Evolutionary conservation across 2,329 filamentous ascomycete species (phyloP).

Genomic region (Pseudocercospora musae): DNA sequence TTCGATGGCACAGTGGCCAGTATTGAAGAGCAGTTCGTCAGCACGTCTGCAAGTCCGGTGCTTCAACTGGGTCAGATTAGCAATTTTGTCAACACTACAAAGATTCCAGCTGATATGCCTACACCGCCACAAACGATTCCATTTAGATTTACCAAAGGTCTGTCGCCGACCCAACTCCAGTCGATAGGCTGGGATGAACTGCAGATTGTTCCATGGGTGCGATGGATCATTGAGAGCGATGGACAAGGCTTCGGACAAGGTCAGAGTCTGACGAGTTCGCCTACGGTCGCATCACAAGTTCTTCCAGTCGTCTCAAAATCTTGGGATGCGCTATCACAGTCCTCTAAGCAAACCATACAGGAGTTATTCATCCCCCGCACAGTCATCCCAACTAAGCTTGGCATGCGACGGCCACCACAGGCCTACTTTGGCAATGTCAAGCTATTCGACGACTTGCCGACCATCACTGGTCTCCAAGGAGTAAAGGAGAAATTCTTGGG

Average conservation of each 20-base stretch:
- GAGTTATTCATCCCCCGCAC: constrained; percentile 64
- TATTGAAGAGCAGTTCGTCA: constrained; percentile 51
- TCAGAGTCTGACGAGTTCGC: constrained; percentile 67
- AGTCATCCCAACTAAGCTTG: constrained; percentile 84
- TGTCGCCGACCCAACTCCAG: constrained; percentile 66
- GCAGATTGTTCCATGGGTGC: constrained; percentile 80
- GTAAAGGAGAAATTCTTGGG: constrained; percentile 88
- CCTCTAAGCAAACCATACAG: constrained; percentile 63
- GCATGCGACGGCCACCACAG: constrained; percentile 81
- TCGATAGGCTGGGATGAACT: constrained; percentile 83
- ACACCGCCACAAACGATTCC: constrained; percentile 79
- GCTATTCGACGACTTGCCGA: constrained; percentile 88
- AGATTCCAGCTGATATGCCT: constrained; percentile 77
- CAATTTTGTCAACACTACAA: constrained; percentile 71
- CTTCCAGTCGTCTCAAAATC: constrained; percentile 79
- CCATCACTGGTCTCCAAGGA: constrained; percentile 69
- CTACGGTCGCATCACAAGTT: constrained; percentile 72
- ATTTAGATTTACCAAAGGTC: constrained; percentile 71
- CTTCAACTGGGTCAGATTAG: constrained; percentile 73
- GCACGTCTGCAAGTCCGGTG: constrained; percentile 61
- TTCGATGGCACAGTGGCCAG: constrained; percentile 78
- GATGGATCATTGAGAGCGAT: constrained; percentile 70
- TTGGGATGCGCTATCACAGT: constrained; percentile 74
- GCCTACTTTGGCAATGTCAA: constrained; percentile 93
- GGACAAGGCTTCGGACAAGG: constrained; percentile 58